Percentiles rank a stretch among this genome's conserved stretches.
Evolutionary conservation across 768 basidiomycete genomes (phyloP).

Genomic region (Cyathus striatus): DNA sequence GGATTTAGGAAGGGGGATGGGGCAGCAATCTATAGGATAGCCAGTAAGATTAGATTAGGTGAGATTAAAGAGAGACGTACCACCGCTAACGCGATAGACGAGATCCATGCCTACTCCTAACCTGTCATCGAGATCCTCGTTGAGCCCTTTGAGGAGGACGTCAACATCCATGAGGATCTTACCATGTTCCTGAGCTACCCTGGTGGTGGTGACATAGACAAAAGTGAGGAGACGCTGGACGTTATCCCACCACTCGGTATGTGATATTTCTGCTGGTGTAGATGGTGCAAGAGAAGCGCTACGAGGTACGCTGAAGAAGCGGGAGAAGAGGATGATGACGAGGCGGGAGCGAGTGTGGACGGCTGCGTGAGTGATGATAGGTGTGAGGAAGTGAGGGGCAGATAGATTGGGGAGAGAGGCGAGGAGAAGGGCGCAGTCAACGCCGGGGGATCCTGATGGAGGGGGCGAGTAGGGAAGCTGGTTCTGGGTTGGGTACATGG

Average conservation of each 20-base stretch:
- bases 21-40: conserved; percentile 27
- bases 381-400: conserved; percentile 49
- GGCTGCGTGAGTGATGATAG: conserved; percentile 48
- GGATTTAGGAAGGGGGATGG: conserved; percentile 35
- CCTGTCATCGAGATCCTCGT: conserved; percentile 36
- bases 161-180: conserved; percentile 75
- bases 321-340: conserved; percentile 60
- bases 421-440: conserved; percentile 39
- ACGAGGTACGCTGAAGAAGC: conserved; percentile 42
- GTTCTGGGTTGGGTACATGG: conserved; percentile 1
- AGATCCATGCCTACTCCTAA: conserved; percentile 39
- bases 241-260: conserved; percentile 52
- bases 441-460: conserved; percentile 7
- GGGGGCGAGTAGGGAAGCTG: conserved; percentile 3
- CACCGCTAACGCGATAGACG: conserved; percentile 44
- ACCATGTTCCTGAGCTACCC: conserved; percentile 59
- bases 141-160: conserved; percentile 63
- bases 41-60: conserved; percentile 1
- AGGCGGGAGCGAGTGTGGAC: conserved; percentile 43
- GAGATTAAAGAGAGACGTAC: conserved; percentile 19
- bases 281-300: conserved; percentile 7
- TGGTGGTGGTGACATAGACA: conserved; percentile 83
- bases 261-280: conserved; percentile 26
- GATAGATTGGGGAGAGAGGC: conserved; percentile 47
- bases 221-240: conserved; percentile 77